Evolutionary conservation across 805 yeast species (phyloP), one percentile per base, ranked within the genome.

Genomic region (Candida golubevii): DNA sequence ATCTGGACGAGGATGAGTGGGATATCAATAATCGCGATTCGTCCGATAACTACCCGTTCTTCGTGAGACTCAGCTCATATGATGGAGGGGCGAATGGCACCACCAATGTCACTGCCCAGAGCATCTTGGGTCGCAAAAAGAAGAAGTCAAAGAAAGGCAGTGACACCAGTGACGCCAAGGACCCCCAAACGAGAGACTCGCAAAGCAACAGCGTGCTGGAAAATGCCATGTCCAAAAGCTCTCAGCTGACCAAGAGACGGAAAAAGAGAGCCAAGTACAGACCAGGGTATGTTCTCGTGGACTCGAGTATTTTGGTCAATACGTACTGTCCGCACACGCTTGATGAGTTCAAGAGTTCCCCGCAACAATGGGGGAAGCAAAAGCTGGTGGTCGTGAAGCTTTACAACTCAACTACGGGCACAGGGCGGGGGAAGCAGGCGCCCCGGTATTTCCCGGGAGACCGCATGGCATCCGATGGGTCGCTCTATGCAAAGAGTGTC

Each of bases 271-370:
- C 18, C 26, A 18, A 30, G n/a, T 38, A 35, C n/a, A 28, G 30
- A 13, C 48, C 48, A 6, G 45, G 38, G 18, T 47, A 48, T 26
- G 47, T 50, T 15, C 48, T 50, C 10, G 36, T 50, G 7, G 52
- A 46, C 18, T 18, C 47, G 8, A 43, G 40, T 15, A 38, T 50
- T 27, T 47, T 50, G 44, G 47, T 50, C 34, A 50, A 42, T 32
- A 41, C 41, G 14, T 23, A 44, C 2, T 48, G 52, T 33, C 42
- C 47, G 2, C 52, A 46, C 34, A 48, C 41, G 45, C 48, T 42
- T 18, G 40, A 41, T 26, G 52, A 45, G 33, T 50, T 48, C 35
- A 39, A 42, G 14, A 44, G 46, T 36, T 36, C 46, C 8, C 42
- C 46, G 15, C 46, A 44, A 14, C 46, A 44, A 30, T 38, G 39